phyloP scores from a whole-genome alignment of 495 filamentous ascomycete species.

The Hypoxylon crocopeplum region DNA sequence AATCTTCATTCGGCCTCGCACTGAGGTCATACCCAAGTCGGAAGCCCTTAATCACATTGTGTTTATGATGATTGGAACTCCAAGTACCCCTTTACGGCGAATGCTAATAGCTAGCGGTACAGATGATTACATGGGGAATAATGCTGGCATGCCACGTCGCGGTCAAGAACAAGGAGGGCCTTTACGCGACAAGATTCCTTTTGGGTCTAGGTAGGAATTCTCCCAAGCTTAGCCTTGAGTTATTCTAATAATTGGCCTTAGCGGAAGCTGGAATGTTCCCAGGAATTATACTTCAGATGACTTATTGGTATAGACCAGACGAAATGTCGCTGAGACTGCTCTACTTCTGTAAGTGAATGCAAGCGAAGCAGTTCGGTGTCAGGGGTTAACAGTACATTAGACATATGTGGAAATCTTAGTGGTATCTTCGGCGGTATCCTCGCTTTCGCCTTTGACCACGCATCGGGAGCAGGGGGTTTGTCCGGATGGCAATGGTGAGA shows the following conservation, averaged over 20 bases:
- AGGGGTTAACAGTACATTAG: constrained; percentile 6
- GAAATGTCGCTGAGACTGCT: constrained; percentile 48
- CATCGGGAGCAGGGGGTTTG: constrained; percentile 40
- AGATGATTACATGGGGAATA: constrained; percentile 48
- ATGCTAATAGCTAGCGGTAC: background rate
- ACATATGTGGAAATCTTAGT: constrained; percentile 43
- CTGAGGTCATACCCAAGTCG: too few relatives aligned
- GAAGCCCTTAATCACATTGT: too few relatives aligned
- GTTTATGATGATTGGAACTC: too few relatives aligned
- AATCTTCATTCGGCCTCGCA: too few relatives aligned
- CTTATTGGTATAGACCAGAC: constrained; percentile 55
- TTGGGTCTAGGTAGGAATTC: constrained; percentile 41
- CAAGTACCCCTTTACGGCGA: background rate
- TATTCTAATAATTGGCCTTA: constrained; percentile 8
- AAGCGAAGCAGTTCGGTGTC: background rate
- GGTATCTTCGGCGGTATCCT: constrained; percentile 50
- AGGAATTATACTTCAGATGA: constrained; percentile 49
- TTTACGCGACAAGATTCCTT: constrained; percentile 47
- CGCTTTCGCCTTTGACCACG: constrained; percentile 50
- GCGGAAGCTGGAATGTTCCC: constrained; percentile 53
- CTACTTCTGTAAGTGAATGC: constrained; percentile 42
- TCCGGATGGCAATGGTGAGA: constrained; percentile 54
- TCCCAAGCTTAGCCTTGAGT: background rate
- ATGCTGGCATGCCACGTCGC: constrained; percentile 46
- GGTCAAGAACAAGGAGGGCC: constrained; percentile 43